These are phyloP conservation scores for Candida tropicalis DNA, from an alignment of 1,139 yeast species.

Conservation along the genomic window DNA sequence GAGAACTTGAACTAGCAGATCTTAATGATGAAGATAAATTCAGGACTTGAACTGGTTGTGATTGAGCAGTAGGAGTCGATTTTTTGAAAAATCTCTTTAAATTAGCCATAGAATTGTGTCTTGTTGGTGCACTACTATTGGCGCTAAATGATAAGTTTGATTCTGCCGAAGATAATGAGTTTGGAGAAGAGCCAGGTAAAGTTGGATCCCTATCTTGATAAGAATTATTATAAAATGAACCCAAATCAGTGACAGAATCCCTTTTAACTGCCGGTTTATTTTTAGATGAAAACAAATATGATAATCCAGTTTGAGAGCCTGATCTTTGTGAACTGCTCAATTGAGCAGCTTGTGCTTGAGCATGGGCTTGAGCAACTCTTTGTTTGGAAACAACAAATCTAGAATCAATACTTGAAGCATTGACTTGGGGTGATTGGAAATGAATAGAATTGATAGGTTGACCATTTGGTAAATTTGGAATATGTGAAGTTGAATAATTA, in stretches of 20 bases:
- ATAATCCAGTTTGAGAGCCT: conserved; percentile 53
- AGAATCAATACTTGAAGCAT: conserved; percentile 60
- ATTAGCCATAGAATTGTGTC: conserved; percentile 78
- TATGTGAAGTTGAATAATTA: conserved; percentile 23
- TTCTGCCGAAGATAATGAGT: conserved; percentile 40
- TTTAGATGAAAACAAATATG: conserved; percentile 42
- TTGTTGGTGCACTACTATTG: conserved; percentile 24
- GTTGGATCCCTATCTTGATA: conserved; percentile 29
- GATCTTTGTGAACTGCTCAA: conserved; percentile 37
- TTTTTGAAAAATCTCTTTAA: conserved; percentile 63
- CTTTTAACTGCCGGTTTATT: conserved; percentile 31
- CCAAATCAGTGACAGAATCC: conserved; percentile 46
- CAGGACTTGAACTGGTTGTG: conserved; percentile 30
- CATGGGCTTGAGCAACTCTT: conserved; percentile 61
- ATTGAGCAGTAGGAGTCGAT: conserved; percentile 32
- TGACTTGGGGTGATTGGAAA: conserved; percentile 69
- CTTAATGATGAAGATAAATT: conserved; percentile 46
- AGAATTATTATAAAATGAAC: conserved; percentile 47
- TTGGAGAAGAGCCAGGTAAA: conserved; percentile 38
- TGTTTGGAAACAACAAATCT: conserved; percentile 75
- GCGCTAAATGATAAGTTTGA: conserved; percentile 26
- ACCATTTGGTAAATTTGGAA: conserved; percentile 53
- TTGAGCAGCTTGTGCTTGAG: conserved; percentile 32
- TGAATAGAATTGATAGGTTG: conserved; percentile 62
- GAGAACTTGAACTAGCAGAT: conserved; percentile 24